Evolutionary conservation across 2,329 filamentous ascomycete genomes (phyloP), one percentile per base, ranked within the genome.

Genomic region (Plectosphaerella plurivora): DNA sequence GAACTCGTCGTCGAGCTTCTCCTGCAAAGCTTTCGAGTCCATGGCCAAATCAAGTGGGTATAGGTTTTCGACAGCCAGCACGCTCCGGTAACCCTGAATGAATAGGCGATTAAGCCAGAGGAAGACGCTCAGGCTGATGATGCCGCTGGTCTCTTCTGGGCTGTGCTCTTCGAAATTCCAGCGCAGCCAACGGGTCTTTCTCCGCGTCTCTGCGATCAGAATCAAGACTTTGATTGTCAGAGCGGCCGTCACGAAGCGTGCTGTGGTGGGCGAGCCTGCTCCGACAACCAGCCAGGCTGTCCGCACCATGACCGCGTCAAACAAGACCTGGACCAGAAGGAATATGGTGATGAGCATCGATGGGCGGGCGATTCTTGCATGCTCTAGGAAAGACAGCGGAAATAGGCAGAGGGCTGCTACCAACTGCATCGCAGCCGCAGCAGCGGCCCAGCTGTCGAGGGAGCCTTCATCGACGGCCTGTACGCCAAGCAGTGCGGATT

Each of bases 321-420:
- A 65, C 1, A 79, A 57, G 0, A 75, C 55, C 2, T 73, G 73
- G 4, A 77, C 35, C 10, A 71, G 56, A 4, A 79, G 54, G 48
- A 73, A 79, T 9, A 60, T 54, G 15, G 60, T 68, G 14, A 80
- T 59, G 3, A 79, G 49, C 0, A 72, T 61, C 0, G 76, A 79
- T 0, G 76, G 75, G 1, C 72, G 63, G 0, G 63, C 63, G 2
- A 70, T 63, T 15, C 57, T 69, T 49, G 51, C 45, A 25, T 59
- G 57, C 51, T 73, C 69, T 7, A 59, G 45, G 18, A 60, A 59
- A 0, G 68, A 71, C 8, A 72, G 51, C 1, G 50, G 49, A 1
- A 62, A 15, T 51, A 70, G 64, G 48, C 54, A 61, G 1, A 69
- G 37, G 1, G 63, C 57, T 2, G 65, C 59, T 2, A 64, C 44